Base-by-base conservation (phyloP, 805 yeast genomes). In the Nakazawaea sp. region DNA sequence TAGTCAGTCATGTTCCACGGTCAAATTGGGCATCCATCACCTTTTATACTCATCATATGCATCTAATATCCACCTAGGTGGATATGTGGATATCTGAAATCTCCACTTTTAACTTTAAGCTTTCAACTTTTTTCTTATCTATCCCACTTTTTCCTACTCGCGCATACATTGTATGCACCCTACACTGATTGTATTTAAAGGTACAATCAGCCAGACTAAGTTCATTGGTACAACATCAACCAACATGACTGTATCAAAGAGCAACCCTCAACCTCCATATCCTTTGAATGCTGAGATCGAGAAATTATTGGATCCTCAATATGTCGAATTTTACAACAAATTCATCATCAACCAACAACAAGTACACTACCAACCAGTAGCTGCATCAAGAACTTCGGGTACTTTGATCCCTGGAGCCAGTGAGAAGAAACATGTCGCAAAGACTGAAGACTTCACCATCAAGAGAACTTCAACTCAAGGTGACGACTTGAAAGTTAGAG, bases 391-490 rank as follows among this genome's bases (percentile, higher is more conserved):
- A 35, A 30, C 23, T 12, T 32, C 35, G 8, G 43, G 43, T 11
- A 28, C 27, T 18, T 28, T 37, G 21, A 23, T 41, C 4, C 68
- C 69, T 1, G 70, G 70, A n/a, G 68, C 60, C 41, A 43, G 58
- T 18, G 56, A 63, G 5, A 43, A 53, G 32, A 45, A 44, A 18
- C 48, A 47, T 20, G 41, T 62, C 53, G 51, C 46, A 4, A 43
- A 51, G 29, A 55, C 44, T 18, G 49, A 43, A 33, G 68, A 63
- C 40, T 47, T 56, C 25, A 41, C 48, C 17, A 55, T 64, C 30
- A 58, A 64, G 3, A 47, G 69, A 42, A 51, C 50, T 29, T 49
- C 55, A 40, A 50, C 61, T 15, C 34, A 41, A 4, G 53, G 48
- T 42, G 40, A 47, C 41, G 9, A 53, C 37, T 40, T 45, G 33